Conservation (phyloP, 805 yeast species). For the Saturnispora galanensis region DNA sequence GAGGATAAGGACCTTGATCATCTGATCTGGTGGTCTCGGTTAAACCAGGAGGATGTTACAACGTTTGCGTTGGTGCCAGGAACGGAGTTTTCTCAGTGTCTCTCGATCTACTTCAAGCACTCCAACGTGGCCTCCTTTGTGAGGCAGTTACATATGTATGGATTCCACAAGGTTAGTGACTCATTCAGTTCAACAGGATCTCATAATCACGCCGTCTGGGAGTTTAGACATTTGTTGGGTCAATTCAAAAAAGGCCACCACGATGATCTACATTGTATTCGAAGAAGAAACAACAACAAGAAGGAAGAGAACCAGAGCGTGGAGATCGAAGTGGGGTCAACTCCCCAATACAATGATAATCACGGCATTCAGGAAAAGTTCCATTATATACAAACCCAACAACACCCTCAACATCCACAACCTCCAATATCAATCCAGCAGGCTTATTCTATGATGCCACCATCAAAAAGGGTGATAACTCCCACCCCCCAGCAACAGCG, state of each 20-base stretch:
- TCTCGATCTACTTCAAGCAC: slow-evolving; percentile 80
- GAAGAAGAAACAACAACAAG: slow-evolving; percentile 31
- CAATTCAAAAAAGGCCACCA: slow-evolving; percentile 41
- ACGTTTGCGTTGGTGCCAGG: slow-evolving; percentile 60
- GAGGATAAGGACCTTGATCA: slow-evolving; percentile 42
- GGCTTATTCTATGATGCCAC: too few species aligned
- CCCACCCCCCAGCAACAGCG: background rate
- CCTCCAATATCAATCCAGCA: background rate
- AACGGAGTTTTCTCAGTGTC: slow-evolving; percentile 47
- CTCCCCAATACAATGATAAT: background rate
- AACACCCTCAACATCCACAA: slow-evolving; percentile 9
- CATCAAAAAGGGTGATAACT: too few species aligned
- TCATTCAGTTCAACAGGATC: slow-evolving; percentile 18
- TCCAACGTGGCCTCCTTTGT: slow-evolving; percentile 91
- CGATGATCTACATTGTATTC: slow-evolving; percentile 34
- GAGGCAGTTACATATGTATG: slow-evolving; percentile 92
- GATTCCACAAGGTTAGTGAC: slow-evolving; percentile 73
- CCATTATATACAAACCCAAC: background rate
- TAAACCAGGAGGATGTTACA: slow-evolving; percentile 32
- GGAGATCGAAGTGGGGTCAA: background rate
- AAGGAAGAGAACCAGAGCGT: background rate
- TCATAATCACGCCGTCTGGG: slow-evolving; percentile 33
- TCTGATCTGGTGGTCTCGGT: slow-evolving; percentile 56
- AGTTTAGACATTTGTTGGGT: slow-evolving; percentile 44
- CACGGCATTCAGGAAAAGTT: too few species aligned